phyloP scores from a whole-genome alignment of 2,329 filamentous ascomycete genomes.

The Arthrobotrys iridis region DNA sequence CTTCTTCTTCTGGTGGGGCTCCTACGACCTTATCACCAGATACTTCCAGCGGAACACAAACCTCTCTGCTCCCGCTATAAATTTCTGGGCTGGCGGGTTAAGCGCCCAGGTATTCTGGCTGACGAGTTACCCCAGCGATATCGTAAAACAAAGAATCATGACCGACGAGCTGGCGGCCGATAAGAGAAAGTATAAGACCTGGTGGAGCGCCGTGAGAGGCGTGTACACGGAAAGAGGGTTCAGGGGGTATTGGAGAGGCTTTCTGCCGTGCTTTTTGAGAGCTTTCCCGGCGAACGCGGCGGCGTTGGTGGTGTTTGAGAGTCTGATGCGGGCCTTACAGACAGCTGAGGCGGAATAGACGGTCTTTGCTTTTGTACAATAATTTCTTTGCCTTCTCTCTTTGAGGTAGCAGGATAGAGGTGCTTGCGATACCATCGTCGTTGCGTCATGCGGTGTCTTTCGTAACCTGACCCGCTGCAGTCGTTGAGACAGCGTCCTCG shows the following conservation, averaged over 20 bases:
- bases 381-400: too few relatives aligned
- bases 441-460: too few relatives aligned
- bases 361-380: not conserved
- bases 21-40: slow-evolving; percentile 84
- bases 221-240: slow-evolving; percentile 80
- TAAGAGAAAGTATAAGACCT: slow-evolving; percentile 74
- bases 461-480: too few relatives aligned
- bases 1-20: slow-evolving; percentile 99
- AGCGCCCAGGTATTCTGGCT: slow-evolving; percentile 96
- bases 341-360: slow-evolving; percentile 9
- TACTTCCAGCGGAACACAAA: slow-evolving; percentile 73
- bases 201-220: slow-evolving; percentile 80
- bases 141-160: slow-evolving; percentile 97
- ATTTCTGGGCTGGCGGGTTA: slow-evolving; percentile 96
- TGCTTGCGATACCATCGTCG: too few relatives aligned
- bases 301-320: slow-evolving; percentile 92
- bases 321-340: slow-evolving; percentile 69
- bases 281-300: slow-evolving; percentile 97
- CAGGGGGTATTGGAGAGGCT: slow-evolving; percentile 90
- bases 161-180: slow-evolving; percentile 80
- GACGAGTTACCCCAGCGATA: slow-evolving; percentile 88
- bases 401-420: not conserved
- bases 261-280: slow-evolving; percentile 89
- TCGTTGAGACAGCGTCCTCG: too few relatives aligned
- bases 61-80: slow-evolving; percentile 80